These are phyloP conservation scores for Alternaria novae-zelandiae DNA, from an alignment of 2,329 filamentous ascomycete genomes.

Conservation along the genomic window DNA sequence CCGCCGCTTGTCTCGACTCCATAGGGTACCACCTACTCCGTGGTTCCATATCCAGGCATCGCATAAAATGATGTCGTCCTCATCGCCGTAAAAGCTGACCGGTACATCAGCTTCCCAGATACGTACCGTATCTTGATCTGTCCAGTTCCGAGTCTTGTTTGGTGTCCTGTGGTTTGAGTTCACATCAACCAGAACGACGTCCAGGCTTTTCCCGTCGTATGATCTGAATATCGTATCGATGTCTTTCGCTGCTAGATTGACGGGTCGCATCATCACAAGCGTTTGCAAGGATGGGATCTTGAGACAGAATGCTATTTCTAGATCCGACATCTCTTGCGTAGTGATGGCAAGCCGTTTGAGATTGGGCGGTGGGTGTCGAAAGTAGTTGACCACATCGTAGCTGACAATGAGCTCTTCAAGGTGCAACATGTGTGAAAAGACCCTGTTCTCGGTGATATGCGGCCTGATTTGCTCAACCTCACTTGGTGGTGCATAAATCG, in stretches of 20 bases:
- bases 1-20: constrained; percentile 24
- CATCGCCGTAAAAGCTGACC: constrained; percentile 38
- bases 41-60: constrained; percentile 35
- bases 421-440: constrained; percentile 31
- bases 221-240: constrained; percentile 26
- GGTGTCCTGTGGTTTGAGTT: constrained; percentile 34
- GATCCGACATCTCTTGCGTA: constrained; percentile 15
- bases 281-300: constrained; percentile 21
- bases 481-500: constrained; percentile 18
- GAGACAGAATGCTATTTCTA: constrained; percentile 26
- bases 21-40: constrained; percentile 31
- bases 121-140: constrained; percentile 23
- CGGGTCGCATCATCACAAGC: constrained; percentile 25
- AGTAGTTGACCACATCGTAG: constrained; percentile 30
- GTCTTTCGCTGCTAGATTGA: constrained; percentile 15
- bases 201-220: constrained; percentile 28
- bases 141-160: constrained; percentile 25
- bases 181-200: constrained; percentile 36
- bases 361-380: constrained; percentile 30
- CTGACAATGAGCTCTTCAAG: constrained; percentile 38
- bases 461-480: constrained; percentile 18
- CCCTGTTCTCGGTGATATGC: constrained; percentile 14
- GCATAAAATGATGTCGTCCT: constrained; percentile 30
- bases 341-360: constrained; percentile 37
- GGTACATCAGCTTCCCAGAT: constrained; percentile 40